These are phyloP conservation scores for Calonectria fujianensis DNA, from an alignment of 2,329 filamentous ascomycete genomes.

Conservation along the genomic window DNA sequence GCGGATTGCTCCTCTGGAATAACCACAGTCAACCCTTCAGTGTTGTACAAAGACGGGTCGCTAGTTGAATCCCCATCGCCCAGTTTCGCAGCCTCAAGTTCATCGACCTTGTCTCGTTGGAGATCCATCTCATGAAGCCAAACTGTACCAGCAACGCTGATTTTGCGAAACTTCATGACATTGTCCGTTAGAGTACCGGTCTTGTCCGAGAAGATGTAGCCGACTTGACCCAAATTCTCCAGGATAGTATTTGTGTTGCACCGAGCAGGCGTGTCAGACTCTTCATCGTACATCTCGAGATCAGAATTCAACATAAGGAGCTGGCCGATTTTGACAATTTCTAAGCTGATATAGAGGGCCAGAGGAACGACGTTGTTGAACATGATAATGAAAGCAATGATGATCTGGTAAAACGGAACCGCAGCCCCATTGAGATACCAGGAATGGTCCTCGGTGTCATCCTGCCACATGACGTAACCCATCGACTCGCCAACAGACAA, in stretches of 20 bases:
- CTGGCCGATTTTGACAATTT: slow-evolving; percentile 87
- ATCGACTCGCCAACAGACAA: slow-evolving; percentile 89
- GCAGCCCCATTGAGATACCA: slow-evolving; percentile 85
- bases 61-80: slow-evolving; percentile 50
- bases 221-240: slow-evolving; percentile 93
- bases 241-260: slow-evolving; percentile 96
- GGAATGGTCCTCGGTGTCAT: slow-evolving; percentile 77
- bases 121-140: slow-evolving; percentile 91
- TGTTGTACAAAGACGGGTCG: slow-evolving; percentile 55
- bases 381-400: slow-evolving; percentile 95
- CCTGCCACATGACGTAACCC: slow-evolving; percentile 87
- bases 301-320: slow-evolving; percentile 88
- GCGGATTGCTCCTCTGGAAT: slow-evolving; percentile 57
- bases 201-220: slow-evolving; percentile 94
- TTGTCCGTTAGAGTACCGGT: slow-evolving; percentile 97
- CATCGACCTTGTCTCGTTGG: slow-evolving; percentile 58
- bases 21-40: slow-evolving; percentile 54
- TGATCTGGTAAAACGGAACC: slow-evolving; percentile 87
- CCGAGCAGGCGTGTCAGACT: slow-evolving; percentile 88
- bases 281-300: slow-evolving; percentile 92
- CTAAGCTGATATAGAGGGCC: slow-evolving; percentile 92
- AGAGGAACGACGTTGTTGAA: slow-evolving; percentile 97
- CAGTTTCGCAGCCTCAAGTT: slow-evolving; percentile 42
- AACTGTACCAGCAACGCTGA: slow-evolving; percentile 91
- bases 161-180: slow-evolving; percentile 94